A percentile compares a stretch with the other conserved stretches of the same genome.
Evolutionary conservation across 345 rosid genomes (phyloP).

Genomic region (Citrus reticulata): DNA sequence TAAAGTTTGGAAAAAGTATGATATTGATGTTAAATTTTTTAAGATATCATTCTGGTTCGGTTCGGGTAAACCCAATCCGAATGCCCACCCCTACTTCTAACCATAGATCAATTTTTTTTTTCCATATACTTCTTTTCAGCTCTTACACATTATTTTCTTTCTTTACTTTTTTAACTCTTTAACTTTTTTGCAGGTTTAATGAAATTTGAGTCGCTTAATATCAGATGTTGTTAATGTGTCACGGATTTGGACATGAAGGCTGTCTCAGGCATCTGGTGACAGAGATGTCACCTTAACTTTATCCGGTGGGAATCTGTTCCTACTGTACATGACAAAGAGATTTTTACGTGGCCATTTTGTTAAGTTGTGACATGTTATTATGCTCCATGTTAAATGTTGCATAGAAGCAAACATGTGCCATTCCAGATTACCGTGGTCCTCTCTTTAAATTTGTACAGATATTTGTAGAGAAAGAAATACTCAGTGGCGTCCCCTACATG

Average conservation of each 20-base stretch:
- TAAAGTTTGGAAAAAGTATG: no score
- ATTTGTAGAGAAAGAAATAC: not conserved
- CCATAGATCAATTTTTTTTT: no score
- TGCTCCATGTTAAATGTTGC: no score
- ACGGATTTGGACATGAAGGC: constrained; percentile 51
- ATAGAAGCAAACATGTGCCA: not conserved
- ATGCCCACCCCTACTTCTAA: no score
- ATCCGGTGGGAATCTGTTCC: not conserved
- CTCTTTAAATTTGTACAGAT: not conserved
- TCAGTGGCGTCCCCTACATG: not conserved
- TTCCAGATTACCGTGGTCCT: not conserved
- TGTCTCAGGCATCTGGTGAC: constrained; percentile 40
- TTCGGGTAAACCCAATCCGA: no score
- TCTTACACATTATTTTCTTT: not conserved
- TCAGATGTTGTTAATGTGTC: constrained; percentile 53
- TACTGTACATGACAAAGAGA: not conserved
- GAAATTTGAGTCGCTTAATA: constrained; percentile 51
- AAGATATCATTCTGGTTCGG: no score
- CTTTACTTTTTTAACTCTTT: not conserved
- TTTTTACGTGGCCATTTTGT: not conserved
- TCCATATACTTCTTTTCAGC: not conserved
- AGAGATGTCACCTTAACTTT: not conserved
- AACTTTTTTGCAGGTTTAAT: constrained; percentile 33
- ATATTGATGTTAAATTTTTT: no score
- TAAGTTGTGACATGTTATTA: not conserved